Evolutionary conservation across 768 basidiomycete genomes (phyloP).

Genomic region (Tylopilus felleus): DNA sequence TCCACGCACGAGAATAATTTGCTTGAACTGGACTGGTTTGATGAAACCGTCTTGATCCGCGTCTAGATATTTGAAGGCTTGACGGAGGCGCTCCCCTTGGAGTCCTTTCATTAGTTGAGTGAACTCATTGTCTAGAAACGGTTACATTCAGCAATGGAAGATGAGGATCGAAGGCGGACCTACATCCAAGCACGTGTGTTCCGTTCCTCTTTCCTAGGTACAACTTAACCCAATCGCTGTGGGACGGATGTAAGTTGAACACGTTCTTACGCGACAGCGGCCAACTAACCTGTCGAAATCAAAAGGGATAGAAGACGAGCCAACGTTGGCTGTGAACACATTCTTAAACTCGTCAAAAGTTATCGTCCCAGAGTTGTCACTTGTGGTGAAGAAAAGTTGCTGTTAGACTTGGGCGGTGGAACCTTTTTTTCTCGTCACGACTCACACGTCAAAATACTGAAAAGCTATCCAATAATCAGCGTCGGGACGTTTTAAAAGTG

Average conservation of each 20-base stretch:
- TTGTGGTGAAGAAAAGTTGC: conserved; percentile 29
- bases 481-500: conserved; percentile 87
- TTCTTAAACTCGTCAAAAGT: conserved; percentile 93
- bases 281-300: conserved; percentile 80
- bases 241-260: conserved; percentile 5
- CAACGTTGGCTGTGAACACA: conserved; percentile 80
- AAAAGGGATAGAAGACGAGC: conserved; percentile 82
- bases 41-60: conserved; percentile 92
- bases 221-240: conserved; percentile 91
- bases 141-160: conserved; percentile 6
- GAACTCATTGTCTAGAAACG: conserved; percentile 80
- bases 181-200: conserved; percentile 87
- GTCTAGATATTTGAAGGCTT: conserved; percentile 93
- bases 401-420: conserved; percentile 1
- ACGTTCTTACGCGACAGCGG: neutral
- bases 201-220: conserved; percentile 94
- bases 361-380: conserved; percentile 90
- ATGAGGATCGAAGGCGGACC: conserved; percentile 28
- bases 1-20: conserved; percentile 81
- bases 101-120: conserved; percentile 98
- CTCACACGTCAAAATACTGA: conserved; percentile 93
- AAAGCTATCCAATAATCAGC: conserved; percentile 98
- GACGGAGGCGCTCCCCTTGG: conserved; percentile 95
- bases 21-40: conserved; percentile 88
- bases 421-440: conserved; percentile 13